Percentiles rank a stretch among this genome's conserved stretches.
Evolutionary conservation across 257 asterid species (phyloP).

Genomic region (Solanum clarkiae): DNA sequence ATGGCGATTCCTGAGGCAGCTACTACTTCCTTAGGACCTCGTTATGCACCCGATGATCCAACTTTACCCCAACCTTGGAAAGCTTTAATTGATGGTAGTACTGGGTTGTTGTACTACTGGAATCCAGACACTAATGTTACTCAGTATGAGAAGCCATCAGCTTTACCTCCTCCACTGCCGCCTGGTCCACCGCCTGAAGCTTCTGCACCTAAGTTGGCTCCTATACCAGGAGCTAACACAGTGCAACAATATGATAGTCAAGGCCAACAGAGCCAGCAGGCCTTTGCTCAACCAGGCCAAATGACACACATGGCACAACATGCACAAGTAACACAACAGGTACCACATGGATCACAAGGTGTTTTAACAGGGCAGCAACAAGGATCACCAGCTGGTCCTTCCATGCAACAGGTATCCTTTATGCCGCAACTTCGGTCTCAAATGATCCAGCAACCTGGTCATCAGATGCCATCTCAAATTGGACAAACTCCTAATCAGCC

Average conservation of each 20-base stretch:
- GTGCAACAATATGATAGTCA: slow-evolving; percentile 37
- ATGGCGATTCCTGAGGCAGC: slow-evolving; percentile 73
- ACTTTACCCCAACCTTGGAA: slow-evolving; percentile 92
- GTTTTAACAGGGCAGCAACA: slow-evolving; percentile 27
- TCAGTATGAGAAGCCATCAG: slow-evolving; percentile 69
- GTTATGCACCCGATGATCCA: slow-evolving; percentile 91
- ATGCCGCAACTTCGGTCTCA: slow-evolving; percentile 40
- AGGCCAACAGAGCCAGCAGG: slow-evolving; percentile 28
- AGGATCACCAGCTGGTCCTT: slow-evolving; percentile 38
- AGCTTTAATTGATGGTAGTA: slow-evolving; percentile 77
- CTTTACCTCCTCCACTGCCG: slow-evolving; percentile 59
- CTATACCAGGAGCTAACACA: slow-evolving; percentile 47
- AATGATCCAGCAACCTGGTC: slow-evolving; percentile 43
- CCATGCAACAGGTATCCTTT: slow-evolving; percentile 33
- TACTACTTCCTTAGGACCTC: slow-evolving; percentile 47
- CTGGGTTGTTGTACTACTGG: slow-evolving; percentile 69
- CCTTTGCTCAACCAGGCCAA: slow-evolving; percentile 25
- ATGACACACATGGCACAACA: slow-evolving; percentile 5
- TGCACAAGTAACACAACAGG: slow-evolving; percentile 9
- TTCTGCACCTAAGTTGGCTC: slow-evolving; percentile 50
- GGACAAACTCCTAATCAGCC: slow-evolving; percentile 32
- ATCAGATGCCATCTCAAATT: slow-evolving; percentile 31
- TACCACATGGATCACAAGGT: slow-evolving; percentile 22
- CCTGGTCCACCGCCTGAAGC: slow-evolving; percentile 54
- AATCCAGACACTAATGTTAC: slow-evolving; percentile 86